These are phyloP conservation scores for Termitomyces sp. DNA, from an alignment of 768 basidiomycete species.

Conservation along the genomic window DNA sequence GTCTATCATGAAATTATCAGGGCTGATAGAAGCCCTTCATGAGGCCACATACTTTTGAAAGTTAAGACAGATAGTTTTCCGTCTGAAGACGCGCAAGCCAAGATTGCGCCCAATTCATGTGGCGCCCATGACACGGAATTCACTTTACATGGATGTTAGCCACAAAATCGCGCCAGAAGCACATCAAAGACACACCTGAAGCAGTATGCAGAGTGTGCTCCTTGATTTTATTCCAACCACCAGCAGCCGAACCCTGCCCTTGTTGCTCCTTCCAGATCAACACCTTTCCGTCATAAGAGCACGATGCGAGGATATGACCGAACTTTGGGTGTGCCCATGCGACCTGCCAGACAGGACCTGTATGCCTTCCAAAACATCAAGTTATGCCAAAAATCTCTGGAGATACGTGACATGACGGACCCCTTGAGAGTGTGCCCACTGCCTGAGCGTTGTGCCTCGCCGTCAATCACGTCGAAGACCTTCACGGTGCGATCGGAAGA, in stretches of 20 bases:
- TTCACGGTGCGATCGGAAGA: constrained; percentile 94
- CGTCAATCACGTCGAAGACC: constrained; percentile 91
- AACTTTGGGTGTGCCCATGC: constrained; percentile 99
- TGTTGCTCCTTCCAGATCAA: constrained; percentile 96
- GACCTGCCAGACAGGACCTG: constrained; percentile 97
- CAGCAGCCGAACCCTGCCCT: constrained; percentile 43
- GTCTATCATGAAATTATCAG: constrained; percentile 39
- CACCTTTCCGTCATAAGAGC: constrained; percentile 97
- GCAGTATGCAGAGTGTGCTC: constrained; percentile 94
- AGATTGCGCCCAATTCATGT: constrained; percentile 92
- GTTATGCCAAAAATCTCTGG: neutral
- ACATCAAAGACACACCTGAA: constrained; percentile 56
- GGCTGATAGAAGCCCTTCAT: neutral
- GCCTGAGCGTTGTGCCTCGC: constrained; percentile 61
- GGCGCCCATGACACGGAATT: constrained; percentile 99
- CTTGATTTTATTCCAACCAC: constrained; percentile 90
- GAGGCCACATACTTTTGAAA: constrained; percentile 73
- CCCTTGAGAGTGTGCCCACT: constrained; percentile 75
- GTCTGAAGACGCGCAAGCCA: constrained; percentile 96
- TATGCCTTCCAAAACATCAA: constrained; percentile 54
- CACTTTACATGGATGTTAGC: constrained; percentile 38
- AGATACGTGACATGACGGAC: constrained; percentile 31
- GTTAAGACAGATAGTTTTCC: constrained; percentile 94
- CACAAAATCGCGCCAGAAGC: neutral
- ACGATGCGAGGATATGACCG: constrained; percentile 94